phyloP scores from a whole-genome alignment of 2,329 filamentous ascomycete genomes.

The Cladosporium sp. region DNA sequence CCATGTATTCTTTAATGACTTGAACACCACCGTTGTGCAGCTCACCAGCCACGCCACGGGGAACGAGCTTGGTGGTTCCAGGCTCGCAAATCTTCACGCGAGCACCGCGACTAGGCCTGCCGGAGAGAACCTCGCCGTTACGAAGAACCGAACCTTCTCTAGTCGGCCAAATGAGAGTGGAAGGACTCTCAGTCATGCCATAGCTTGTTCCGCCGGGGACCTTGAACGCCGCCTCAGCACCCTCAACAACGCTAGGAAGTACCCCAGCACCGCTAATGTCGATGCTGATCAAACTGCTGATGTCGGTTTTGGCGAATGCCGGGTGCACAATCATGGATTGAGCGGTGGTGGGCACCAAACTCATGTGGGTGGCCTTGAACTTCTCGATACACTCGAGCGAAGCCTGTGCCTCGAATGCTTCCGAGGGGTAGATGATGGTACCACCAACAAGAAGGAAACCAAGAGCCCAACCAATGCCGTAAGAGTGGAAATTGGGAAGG shows the following conservation, averaged over 20 bases:
- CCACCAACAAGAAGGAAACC: conserved; percentile 32
- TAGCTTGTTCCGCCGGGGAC: conserved; percentile 38
- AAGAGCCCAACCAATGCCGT: conserved; percentile 34
- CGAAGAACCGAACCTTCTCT: conserved; percentile 34
- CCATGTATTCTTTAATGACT: conserved; percentile 34
- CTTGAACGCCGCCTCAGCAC: conserved; percentile 31
- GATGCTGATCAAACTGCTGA: conserved; percentile 35
- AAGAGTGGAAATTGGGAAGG: conserved; percentile 36
- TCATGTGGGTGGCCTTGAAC: conserved; percentile 36
- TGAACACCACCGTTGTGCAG: conserved; percentile 35
- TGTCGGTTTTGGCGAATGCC: conserved; percentile 30
- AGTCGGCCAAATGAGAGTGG: conserved; percentile 43
- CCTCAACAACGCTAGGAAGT: conserved; percentile 32
- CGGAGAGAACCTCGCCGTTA: conserved; percentile 43
- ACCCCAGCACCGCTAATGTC: conserved; percentile 41
- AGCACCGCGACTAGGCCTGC: conserved; percentile 44
- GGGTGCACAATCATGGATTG: conserved; percentile 36
- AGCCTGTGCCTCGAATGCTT: conserved; percentile 35
- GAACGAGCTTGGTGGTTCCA: conserved; percentile 28
- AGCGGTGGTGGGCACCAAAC: conserved; percentile 37
- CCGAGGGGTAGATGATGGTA: conserved; percentile 33
- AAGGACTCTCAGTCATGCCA: conserved; percentile 50
- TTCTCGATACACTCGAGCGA: conserved; percentile 37
- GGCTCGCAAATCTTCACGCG: conserved; percentile 37
- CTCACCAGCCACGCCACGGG: conserved; percentile 34